phyloP scores from a whole-genome alignment of 2,329 filamentous ascomycete species.

The Rugonectria rugulosa region DNA sequence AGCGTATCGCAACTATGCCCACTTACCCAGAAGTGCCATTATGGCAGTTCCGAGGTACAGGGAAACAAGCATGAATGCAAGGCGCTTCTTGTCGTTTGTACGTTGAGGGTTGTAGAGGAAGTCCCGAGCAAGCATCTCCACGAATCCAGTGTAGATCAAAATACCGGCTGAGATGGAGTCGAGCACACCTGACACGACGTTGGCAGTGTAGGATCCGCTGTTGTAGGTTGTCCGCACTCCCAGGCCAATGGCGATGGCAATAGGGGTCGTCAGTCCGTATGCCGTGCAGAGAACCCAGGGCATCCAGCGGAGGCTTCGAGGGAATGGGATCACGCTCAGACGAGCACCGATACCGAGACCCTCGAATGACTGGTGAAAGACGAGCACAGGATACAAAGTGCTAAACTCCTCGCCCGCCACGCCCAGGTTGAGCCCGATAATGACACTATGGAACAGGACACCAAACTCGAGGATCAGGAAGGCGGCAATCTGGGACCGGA shows the following conservation, averaged over 20 bases:
- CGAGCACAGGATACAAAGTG: conserved; percentile 65
- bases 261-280: conserved; percentile 61
- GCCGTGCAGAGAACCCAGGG: conserved; percentile 57
- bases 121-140: conserved; percentile 89
- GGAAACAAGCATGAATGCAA: conserved; percentile 68
- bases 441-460: conserved; percentile 69
- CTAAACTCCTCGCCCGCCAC: conserved; percentile 65
- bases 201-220: conserved; percentile 40
- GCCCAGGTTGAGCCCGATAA: conserved; percentile 69
- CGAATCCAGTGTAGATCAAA: conserved; percentile 85
- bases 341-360: conserved; percentile 68
- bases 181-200: conserved; percentile 82
- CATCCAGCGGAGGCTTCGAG: conserved; percentile 47
- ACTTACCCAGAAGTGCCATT: conserved; percentile 82
- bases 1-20: no score
- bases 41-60: conserved; percentile 71
- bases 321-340: conserved; percentile 58
- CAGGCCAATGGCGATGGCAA: conserved; percentile 58
- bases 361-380: conserved; percentile 71
- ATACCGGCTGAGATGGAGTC: conserved; percentile 86
- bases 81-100: conserved; percentile 56
- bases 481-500: conserved; percentile 49
- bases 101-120: conserved; percentile 77
- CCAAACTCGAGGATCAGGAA: conserved; percentile 64
- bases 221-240: conserved; percentile 48